Percentiles rank a stretch among this genome's conserved stretches.
These are phyloP conservation scores for Fusarium agapanthi DNA, from an alignment of 2,329 filamentous ascomycete genomes.

Conservation along the genomic window DNA sequence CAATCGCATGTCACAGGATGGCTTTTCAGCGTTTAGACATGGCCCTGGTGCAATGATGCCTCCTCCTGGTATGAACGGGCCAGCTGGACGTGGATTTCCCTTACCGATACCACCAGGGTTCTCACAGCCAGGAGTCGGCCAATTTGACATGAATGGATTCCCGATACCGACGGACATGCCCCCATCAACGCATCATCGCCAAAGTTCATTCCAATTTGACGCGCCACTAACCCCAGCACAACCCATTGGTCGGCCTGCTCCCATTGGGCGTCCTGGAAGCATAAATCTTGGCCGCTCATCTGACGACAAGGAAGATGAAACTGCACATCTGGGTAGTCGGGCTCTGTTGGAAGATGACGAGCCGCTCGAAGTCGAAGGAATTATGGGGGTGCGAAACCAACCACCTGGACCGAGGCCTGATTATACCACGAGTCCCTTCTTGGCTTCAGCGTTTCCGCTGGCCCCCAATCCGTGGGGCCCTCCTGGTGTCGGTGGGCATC, in stretches of 20 bases:
- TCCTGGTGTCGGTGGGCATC: slow-evolving; percentile 45
- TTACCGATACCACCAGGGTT: slow-evolving; percentile 50
- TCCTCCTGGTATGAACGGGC: slow-evolving; percentile 61
- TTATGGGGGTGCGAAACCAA: slow-evolving; percentile 54
- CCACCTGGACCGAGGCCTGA: slow-evolving; percentile 58
- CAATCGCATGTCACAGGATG: slow-evolving; percentile 64
- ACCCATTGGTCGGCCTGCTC: slow-evolving; percentile 82
- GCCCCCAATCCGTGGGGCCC: slow-evolving; percentile 55
- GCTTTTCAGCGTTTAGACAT: slow-evolving; percentile 59
- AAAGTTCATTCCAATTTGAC: slow-evolving; percentile 78
- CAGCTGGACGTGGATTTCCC: slow-evolving; percentile 55
- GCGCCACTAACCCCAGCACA: slow-evolving; percentile 63
- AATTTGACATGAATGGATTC: slow-evolving; percentile 47
- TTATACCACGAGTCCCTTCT: slow-evolving; percentile 55
- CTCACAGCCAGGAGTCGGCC: slow-evolving; percentile 42
- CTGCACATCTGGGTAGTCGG: slow-evolving; percentile 87
- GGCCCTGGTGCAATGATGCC: slow-evolving; percentile 57
- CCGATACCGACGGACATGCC: slow-evolving; percentile 45
- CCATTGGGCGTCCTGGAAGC: slow-evolving; percentile 88
- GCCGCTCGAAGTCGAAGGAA: slow-evolving; percentile 52
- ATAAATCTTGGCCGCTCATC: slow-evolving; percentile 63
- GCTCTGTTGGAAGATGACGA: slow-evolving; percentile 83
- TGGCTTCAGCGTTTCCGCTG: slow-evolving; percentile 52
- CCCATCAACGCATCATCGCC: slow-evolving; percentile 71
- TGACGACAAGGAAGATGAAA: slow-evolving; percentile 73